Evolutionary conservation across 257 asterid genomes (phyloP).

Genomic region (Rubia yunnanensis): DNA sequence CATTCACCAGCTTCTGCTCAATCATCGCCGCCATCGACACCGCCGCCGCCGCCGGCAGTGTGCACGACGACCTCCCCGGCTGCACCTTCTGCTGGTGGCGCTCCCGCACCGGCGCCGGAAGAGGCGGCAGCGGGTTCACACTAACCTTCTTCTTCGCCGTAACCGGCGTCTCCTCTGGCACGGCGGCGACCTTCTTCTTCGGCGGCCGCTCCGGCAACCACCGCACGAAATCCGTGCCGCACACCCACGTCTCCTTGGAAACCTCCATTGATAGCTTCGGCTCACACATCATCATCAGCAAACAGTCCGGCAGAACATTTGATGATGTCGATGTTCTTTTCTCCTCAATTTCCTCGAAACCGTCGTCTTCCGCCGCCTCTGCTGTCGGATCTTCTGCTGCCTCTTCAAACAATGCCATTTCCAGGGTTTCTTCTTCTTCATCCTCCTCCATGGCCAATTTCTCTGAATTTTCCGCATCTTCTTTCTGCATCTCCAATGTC

Average conservation of each 20-base stretch:
- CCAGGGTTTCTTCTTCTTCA: constrained; percentile 8
- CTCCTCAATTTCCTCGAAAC: constrained; percentile 4
- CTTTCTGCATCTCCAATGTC: constrained; percentile 19
- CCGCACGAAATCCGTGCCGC: constrained; percentile 72
- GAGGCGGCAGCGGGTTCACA: constrained; percentile 21
- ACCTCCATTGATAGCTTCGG: constrained; percentile 97
- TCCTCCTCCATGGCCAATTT: constrained; percentile 10
- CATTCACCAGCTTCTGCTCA: constrained; percentile 72
- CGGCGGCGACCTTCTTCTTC: constrained; percentile 16
- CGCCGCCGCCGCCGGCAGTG: constrained; percentile 49
- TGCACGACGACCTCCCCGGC: constrained; percentile 69
- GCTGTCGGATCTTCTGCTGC: neutral
- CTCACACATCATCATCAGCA: constrained; percentile 91
- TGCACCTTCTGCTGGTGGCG: constrained; percentile 17
- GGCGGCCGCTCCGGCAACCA: constrained; percentile 66
- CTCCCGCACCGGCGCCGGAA: neutral
- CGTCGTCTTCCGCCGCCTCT: neutral
- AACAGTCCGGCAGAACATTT: constrained; percentile 60
- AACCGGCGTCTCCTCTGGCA: constrained; percentile 9
- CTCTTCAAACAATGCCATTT: neutral
- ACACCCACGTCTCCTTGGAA: constrained; percentile 95
- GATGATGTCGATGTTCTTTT: constrained; percentile 12
- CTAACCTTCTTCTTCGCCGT: constrained; percentile 23
- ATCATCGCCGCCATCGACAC: constrained; percentile 45
- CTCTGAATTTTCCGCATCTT: constrained; percentile 19